phyloP scores from a whole-genome alignment of 2,329 filamentous ascomycete genomes.

The Penicillium sclerotigenum region DNA sequence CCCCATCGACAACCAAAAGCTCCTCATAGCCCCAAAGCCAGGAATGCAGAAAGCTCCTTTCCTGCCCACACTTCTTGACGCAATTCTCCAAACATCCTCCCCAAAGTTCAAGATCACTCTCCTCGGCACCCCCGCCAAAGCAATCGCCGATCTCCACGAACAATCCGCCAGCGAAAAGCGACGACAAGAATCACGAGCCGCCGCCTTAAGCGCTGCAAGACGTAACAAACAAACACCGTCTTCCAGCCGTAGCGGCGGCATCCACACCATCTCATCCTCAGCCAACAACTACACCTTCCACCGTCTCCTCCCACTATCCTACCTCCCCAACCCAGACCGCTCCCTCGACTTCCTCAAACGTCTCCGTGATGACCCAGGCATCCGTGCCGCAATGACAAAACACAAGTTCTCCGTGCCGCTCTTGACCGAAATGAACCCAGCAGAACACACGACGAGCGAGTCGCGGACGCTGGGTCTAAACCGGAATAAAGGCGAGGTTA shows the following conservation, averaged over 20 bases:
- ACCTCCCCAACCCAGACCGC: slow-evolving; percentile 72
- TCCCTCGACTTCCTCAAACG: slow-evolving; percentile 70
- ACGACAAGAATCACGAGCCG: slow-evolving; percentile 30
- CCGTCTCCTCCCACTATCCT: slow-evolving; percentile 68
- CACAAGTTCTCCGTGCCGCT: slow-evolving; percentile 82
- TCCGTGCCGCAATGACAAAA: slow-evolving; percentile 75
- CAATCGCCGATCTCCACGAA: slow-evolving; percentile 44
- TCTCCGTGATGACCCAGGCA: slow-evolving; percentile 77
- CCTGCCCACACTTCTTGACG: slow-evolving; percentile 32
- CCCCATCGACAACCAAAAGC: slow-evolving; percentile 43
- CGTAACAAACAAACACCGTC: slow-evolving; percentile 11
- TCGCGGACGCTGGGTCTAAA: slow-evolving; percentile 81
- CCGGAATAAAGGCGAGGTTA: slow-evolving; percentile 80
- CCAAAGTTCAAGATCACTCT: slow-evolving; percentile 47
- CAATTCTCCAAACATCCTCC: slow-evolving; percentile 33
- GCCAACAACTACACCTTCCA: slow-evolving; percentile 80
- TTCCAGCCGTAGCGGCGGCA: slow-evolving; percentile 16
- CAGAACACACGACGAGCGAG: slow-evolving; percentile 77
- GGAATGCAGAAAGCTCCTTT: slow-evolving; percentile 48
- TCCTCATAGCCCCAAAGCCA: slow-evolving; percentile 48
- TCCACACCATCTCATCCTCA: slow-evolving; percentile 31
- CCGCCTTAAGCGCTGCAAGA: slow-evolving; percentile 23
- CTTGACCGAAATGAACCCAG: slow-evolving; percentile 93
- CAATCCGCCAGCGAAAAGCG: slow-evolving; percentile 29
- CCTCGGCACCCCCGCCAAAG: slow-evolving; percentile 43